These are phyloP conservation scores for Basipetospora chlamydospora DNA, from an alignment of 2,329 filamentous ascomycete species.

Conservation along the genomic window DNA sequence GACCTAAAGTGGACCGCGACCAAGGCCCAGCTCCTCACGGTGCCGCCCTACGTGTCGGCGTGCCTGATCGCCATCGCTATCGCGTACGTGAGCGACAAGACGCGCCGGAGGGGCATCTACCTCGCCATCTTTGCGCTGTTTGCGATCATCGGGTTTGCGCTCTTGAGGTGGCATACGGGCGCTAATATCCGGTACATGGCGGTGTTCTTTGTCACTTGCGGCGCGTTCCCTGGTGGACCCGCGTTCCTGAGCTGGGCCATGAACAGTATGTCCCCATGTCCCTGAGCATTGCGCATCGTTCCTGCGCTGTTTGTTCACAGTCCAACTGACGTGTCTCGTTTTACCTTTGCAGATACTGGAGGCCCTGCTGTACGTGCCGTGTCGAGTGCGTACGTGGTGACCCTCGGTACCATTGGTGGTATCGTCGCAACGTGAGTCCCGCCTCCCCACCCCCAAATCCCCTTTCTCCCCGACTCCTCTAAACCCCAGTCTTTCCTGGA, in stretches of 20 bases:
- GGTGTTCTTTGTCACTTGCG: conserved; percentile 39
- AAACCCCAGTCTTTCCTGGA: not conserved
- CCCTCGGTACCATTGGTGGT: conserved; percentile 39
- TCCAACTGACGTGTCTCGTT: not conserved
- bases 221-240: conserved; percentile 42
- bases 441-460: not conserved
- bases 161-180: conserved; percentile 29
- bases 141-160: conserved; percentile 34
- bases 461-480: conserved; percentile 3
- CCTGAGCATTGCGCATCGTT: too few relatives aligned
- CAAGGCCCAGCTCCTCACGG: conserved; percentile 26
- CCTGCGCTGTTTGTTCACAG: not conserved
- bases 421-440: conserved; percentile 37
- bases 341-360: conserved; percentile 25
- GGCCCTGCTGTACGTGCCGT: conserved; percentile 42
- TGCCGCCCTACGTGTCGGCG: conserved; percentile 28
- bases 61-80: conserved; percentile 20
- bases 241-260: conserved; percentile 44
- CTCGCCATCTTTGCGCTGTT: conserved; percentile 24
- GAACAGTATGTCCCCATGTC: conserved; percentile 26
- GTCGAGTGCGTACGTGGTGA: conserved; percentile 38
- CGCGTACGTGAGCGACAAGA: conserved; percentile 15
- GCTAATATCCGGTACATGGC: conserved; percentile 34
- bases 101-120: conserved; percentile 23
- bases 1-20: conserved; percentile 25